phyloP scores from a whole-genome alignment of 2,329 filamentous ascomycete genomes.

The Aspergillus sp. region DNA sequence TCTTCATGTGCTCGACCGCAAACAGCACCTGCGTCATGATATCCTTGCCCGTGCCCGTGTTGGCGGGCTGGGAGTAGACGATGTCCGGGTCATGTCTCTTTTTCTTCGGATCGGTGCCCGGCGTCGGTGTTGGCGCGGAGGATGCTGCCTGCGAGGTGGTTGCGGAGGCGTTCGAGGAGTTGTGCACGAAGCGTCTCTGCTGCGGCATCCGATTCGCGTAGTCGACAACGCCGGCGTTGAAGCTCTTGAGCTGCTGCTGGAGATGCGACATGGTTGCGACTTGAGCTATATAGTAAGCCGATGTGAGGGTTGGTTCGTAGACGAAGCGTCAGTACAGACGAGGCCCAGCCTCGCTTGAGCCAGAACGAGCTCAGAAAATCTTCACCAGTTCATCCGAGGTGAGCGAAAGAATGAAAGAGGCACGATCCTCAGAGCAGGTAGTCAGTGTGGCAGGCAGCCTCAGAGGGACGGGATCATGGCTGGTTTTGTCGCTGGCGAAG shows the following conservation, averaged over 20 bases:
- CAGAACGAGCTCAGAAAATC: conserved; percentile 4
- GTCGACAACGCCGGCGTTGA: conserved; percentile 53
- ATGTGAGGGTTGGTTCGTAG: conserved; percentile 1
- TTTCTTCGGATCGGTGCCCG: conserved; percentile 38
- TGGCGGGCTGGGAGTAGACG: conserved; percentile 66
- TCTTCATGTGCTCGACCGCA: conserved; percentile 71
- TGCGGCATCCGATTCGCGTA: conserved; percentile 55
- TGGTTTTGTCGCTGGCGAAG: too few relatives aligned
- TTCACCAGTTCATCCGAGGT: conserved; percentile 3
- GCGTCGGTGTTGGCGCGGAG: conserved; percentile 23
- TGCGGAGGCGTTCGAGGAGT: conserved; percentile 44
- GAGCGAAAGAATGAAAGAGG: not conserved
- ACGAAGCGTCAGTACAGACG: conserved; percentile 3
- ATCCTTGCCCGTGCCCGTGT: conserved; percentile 66
- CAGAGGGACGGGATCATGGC: too few relatives aligned
- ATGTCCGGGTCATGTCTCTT: conserved; percentile 50
- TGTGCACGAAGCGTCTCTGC: conserved; percentile 41
- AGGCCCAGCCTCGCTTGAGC: conserved; percentile 8
- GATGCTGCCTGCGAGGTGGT: conserved; percentile 45
- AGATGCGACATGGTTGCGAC: conserved; percentile 51
- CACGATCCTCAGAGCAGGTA: too few relatives aligned
- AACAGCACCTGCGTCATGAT: conserved; percentile 83
- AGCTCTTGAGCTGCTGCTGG: conserved; percentile 55
- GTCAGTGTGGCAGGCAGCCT: too few relatives aligned
- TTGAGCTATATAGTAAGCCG: not conserved